Evolutionary conservation across 192 early-diverging fungal genomes (phyloP), one percentile per base, ranked within the genome.

Genomic region (Podila epigama): DNA sequence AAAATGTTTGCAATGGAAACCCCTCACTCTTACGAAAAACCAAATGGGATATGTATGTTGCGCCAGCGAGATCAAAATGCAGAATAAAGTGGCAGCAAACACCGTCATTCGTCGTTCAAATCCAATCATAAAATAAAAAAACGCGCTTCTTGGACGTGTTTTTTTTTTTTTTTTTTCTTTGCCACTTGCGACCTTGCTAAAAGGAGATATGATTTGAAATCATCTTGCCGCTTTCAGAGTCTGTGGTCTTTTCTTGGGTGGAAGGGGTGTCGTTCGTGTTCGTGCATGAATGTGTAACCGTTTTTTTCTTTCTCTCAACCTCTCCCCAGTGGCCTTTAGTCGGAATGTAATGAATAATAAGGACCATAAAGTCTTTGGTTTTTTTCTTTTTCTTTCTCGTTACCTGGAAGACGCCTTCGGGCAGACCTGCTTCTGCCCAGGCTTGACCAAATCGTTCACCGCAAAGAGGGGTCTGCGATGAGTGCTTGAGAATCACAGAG

Each of bases 401-500:
- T 56, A 77, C 80, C 70, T 93, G 90, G 61, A 93, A 88, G 6
- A 93, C 90, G 20, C 81, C 83, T 8, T 83, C 66, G 1, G 92
- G 92, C 20, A 94, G 55, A 27, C 92, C 93, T 22, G 92, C 91
- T 50, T 84, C 85, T 25, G 77, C 78, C 58, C 91, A 89, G 0
- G 88, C 85, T 28, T 83, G 79, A 4, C 70, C 84, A 59, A 93
- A 92, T 27, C 89, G 70, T 35, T 95, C 91, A 9, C 85, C 94
- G 58, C 86, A 88, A 22, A 89, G 85, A 20, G 92, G 92, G 10
- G 94, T 95, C 75, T 94, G 92, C 4, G 92, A 91, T 10, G 92
- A 89, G 42, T 93, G 92, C 73, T 94, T 94, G 51, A 94, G 67
- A 31, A 93, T 73, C 22, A 94, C 91, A 2, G 87, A 79, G 70